Conservation (phyloP, 2,329 filamentous ascomycete genomes). For the Aspergillus tubingensis region DNA sequence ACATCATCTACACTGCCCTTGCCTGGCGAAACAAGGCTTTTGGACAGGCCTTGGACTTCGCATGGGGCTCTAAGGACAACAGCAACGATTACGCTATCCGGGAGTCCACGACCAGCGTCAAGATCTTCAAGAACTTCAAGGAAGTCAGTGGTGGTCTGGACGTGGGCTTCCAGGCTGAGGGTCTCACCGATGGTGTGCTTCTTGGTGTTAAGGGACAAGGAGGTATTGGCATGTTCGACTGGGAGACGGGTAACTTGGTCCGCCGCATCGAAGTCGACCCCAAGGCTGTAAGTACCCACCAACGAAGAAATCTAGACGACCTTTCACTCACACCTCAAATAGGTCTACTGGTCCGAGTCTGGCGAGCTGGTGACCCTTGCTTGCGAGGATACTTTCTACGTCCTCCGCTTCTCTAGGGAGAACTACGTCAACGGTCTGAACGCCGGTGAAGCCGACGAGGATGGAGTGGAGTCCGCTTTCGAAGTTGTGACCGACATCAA, state of each 20-base stretch:
- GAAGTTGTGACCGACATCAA: conserved; percentile 95
- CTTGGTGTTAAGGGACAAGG: conserved; percentile 94
- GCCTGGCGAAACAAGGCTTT: conserved; percentile 98
- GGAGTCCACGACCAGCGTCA: conserved; percentile 90
- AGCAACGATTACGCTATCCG: conserved; percentile 98
- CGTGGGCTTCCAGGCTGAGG: conserved; percentile 93
- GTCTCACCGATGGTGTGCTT: conserved; percentile 81
- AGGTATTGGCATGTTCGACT: conserved; percentile 94
- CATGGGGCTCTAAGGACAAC: conserved; percentile 95
- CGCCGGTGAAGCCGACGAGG: conserved; percentile 77
- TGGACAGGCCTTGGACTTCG: conserved; percentile 91
- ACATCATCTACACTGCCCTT: conserved; percentile 96
- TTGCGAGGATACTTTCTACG: conserved; percentile 94
- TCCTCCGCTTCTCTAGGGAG: conserved; percentile 87
- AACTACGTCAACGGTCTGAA: conserved; percentile 83
- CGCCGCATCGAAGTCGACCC: conserved; percentile 84
- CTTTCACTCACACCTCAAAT: conserved; percentile 15
- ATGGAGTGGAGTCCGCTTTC: conserved; percentile 93
- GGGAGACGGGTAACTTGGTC: conserved; percentile 85
- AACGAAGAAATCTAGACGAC: background rate
- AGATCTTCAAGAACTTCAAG: conserved; percentile 97
- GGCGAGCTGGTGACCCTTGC: conserved; percentile 91
- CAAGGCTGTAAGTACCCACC: conserved; percentile 51
- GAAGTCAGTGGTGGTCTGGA: conserved; percentile 87
- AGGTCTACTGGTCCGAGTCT: conserved; percentile 97